Base-by-base conservation (phyloP, 495 filamentous ascomycete species). In the Penicillium tannophilum region DNA sequence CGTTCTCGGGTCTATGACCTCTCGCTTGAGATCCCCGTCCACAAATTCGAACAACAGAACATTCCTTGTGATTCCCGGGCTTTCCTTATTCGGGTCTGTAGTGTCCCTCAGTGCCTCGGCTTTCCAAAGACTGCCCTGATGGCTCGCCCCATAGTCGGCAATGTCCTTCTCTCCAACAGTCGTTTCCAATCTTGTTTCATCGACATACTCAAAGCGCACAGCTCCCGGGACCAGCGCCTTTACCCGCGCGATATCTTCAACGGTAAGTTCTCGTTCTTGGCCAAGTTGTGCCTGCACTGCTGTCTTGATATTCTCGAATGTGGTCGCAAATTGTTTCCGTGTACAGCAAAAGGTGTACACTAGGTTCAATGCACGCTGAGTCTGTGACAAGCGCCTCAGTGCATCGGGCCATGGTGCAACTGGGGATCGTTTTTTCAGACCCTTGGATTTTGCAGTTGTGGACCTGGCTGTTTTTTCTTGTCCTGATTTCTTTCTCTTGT, bases 321-420 rank as follows among this genome's bases (percentile, higher is more conserved):
- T 97, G 0, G 94, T 97, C 0, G 88, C 87, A 8, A 98, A 77
- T 59, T 97, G 91, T 68, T 95, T 96, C 9, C 95, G 87, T 8
- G 93, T 93, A 66, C 86, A 93, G 72, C 90, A 92, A 72, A 98
- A 98, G 1, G 94, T 98, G 65, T 90, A 96, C 7, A 97, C 91
- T 4, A 97, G 73, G 64, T 96, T 98, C 55, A 98, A 73, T 7
- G 95, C 93, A 54, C 87, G 82, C 68, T 97, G 89, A 0, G 86
- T 90, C 66, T 90, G 86, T 6, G 87, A 84, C 8, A 98, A 82
- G 41, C 77, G 75, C 44, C 83, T 86, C 70, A 98, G 90, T 53
- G 79, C 75, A 1, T 83, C 79, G 0, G 94, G 93, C 91, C 92
- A 95, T 42, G 86, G 84, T 11, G 79, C 55, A 7, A 66, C 64